Percentiles rank a stretch among this genome's conserved stretches.
Conservation (phyloP, 2,329 filamentous ascomycete species). For the Camillea tinctor region DNA sequence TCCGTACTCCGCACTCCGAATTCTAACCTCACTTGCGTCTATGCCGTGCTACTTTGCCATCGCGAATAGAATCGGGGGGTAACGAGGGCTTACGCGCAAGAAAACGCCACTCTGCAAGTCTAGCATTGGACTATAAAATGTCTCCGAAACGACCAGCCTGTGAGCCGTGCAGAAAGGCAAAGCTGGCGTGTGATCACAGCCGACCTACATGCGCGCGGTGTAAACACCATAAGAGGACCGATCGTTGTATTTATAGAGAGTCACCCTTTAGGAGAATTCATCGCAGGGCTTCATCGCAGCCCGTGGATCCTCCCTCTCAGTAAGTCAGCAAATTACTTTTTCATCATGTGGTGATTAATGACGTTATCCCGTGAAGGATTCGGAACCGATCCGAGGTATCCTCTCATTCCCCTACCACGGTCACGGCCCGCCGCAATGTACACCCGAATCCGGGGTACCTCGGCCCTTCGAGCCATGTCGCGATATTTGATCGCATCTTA, state of each 20-base stretch:
- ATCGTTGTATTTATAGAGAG: conserved; percentile 16
- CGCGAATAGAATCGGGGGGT: too few relatives aligned
- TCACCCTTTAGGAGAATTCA: conserved; percentile 12
- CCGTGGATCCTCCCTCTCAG: background rate
- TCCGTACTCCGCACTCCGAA: too few relatives aligned
- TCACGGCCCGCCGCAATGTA: background rate
- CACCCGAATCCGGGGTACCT: conserved; percentile 24
- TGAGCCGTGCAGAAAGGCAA: conserved; percentile 30
- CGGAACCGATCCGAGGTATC: too few relatives aligned
- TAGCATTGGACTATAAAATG: background rate
- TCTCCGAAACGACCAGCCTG: conserved; percentile 26
- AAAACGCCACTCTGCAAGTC: too few relatives aligned
- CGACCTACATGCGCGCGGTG: conserved; percentile 28
- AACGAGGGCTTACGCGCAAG: too few relatives aligned
- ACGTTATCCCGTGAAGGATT: too few relatives aligned
- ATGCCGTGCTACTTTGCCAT: too few relatives aligned
- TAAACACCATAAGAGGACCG: conserved; percentile 8
- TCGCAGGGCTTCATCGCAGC: background rate
- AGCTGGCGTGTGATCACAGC: conserved; percentile 28
- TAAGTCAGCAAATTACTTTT: conserved; percentile 8
- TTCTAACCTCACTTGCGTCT: too few relatives aligned
- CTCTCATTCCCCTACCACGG: too few relatives aligned
- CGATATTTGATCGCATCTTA: conserved; percentile 11
- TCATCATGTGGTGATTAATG: background rate
- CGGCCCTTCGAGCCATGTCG: conserved; percentile 20